Percentiles rank a stretch among this genome's conserved stretches.
These are phyloP conservation scores for Nitzschia palea DNA, from an alignment of 108 stramenopile species.

Conservation along the genomic window DNA sequence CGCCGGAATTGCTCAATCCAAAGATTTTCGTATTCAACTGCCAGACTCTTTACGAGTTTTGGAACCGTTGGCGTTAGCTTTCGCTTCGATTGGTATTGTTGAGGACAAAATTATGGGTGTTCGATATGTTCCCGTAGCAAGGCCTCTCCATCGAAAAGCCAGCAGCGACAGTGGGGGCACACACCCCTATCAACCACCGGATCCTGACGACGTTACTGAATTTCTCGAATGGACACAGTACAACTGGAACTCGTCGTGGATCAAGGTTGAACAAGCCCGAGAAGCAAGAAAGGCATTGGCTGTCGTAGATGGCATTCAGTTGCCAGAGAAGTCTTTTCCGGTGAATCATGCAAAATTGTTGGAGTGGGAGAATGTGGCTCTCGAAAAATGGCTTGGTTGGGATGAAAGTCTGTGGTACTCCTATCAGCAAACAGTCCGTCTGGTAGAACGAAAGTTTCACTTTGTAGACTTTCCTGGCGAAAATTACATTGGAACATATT, in stretches of 20 bases:
- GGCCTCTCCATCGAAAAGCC: not conserved
- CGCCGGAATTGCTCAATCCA: not conserved
- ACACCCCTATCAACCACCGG: slow-evolving; percentile 9
- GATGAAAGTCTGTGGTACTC: slow-evolving; percentile 32
- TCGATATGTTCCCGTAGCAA: slow-evolving; percentile 27
- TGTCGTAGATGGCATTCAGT: slow-evolving; percentile 6
- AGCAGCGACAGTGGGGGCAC: not conserved
- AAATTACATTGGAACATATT: slow-evolving; percentile 11
- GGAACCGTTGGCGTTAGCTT: slow-evolving; percentile 21
- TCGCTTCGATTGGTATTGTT: slow-evolving; percentile 32
- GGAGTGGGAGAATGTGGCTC: slow-evolving; percentile 24
- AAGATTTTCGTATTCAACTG: slow-evolving; percentile 27
- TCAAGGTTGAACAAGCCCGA: slow-evolving; percentile 14
- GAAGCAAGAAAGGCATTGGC: slow-evolving; percentile 18
- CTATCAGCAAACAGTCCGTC: slow-evolving; percentile 11
- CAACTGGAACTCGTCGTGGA: slow-evolving; percentile 34
- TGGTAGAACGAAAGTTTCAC: not conserved
- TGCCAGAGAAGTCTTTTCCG: slow-evolving; percentile 22
- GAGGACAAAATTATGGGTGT: slow-evolving; percentile 15
- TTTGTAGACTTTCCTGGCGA: slow-evolving; percentile 21
- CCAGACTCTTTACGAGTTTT: slow-evolving; percentile 17
- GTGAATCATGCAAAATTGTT: slow-evolving; percentile 4
- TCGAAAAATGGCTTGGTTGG: slow-evolving; percentile 38
- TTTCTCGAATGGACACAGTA: slow-evolving; percentile 39
- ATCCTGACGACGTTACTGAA: slow-evolving; percentile 30